Evolutionary conservation across 768 basidiomycete genomes (phyloP), one percentile per base, ranked within the genome.

Genomic region (Hydnomerulius pinastri): DNA sequence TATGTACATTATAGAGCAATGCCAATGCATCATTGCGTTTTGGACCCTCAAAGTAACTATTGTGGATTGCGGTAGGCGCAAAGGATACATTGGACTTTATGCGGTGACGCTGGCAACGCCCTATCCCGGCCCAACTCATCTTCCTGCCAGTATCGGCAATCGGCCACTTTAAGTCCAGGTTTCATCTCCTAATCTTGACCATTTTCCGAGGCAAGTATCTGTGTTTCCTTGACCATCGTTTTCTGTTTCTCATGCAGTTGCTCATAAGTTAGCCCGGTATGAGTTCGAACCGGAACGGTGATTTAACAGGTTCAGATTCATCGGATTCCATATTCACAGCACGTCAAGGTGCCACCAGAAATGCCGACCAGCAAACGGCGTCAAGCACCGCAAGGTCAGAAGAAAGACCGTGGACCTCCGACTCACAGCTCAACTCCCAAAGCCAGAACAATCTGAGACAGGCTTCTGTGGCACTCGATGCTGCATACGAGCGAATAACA

Each of bases 401-500:
- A 24, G 21, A 13, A 13, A 4, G 15, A 41, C 21, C 51, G 7
- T 56, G 56, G 61, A 49, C 57, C 7, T 36, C 60, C 24, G 43
- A 32, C 17, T 25, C 56, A 24, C 50, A 40, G 37, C 32, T 54
- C 17, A 56, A 53, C 36, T 38, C 55, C 30, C 63, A 65, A 29
- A 67, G 71, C 41, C 72, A 72, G 48, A 62, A 62, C 39, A 74
- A 57, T 59, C 65, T 82, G 25, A 76, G 77, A 28, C 72, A 76
- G 48, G 79, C 80, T n/a, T 76, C 81, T 33, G 67, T 70, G n/a
- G 77, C 77, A 6, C 68, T 83, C 32, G 78, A 82, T 46, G 73
- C 75, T 29, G 82, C 80, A 18, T 81, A 79, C 63, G 73, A 71
- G 54, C 76, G 79, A 39, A 78, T 84, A 59, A 74, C 75, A 42